Evolutionary conservation across 768 basidiomycete genomes (phyloP).

Genomic region (Postia placenta): DNA sequence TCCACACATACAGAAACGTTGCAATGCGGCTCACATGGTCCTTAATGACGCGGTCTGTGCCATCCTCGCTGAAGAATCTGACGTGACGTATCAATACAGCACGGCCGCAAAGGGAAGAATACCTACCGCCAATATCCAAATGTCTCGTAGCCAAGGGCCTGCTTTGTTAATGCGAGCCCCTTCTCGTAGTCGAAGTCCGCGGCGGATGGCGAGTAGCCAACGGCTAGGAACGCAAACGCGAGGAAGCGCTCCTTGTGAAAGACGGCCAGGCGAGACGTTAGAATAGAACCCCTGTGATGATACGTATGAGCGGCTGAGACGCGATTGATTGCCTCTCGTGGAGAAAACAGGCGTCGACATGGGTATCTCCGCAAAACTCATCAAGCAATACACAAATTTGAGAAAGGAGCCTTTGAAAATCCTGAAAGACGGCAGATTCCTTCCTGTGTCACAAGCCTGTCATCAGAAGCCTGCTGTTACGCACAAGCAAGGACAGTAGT

Average conservation of each 20-base stretch:
- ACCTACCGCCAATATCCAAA: conserved; percentile 36
- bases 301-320: too few relatives aligned
- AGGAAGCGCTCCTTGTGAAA: conserved; percentile 35
- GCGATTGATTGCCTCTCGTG: too few relatives aligned
- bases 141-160: conserved; percentile 30
- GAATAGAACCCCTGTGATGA: conserved; percentile 28
- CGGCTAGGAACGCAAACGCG: conserved; percentile 31
- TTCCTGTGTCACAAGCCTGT: too few relatives aligned
- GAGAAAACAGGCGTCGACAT: too few relatives aligned
- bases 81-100: background rate
- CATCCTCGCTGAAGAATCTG: conserved; percentile 8
- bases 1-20: too few relatives aligned
- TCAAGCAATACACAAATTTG: background rate
- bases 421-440: too few relatives aligned
- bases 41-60: background rate
- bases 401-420: too few relatives aligned
- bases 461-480: too few relatives aligned
- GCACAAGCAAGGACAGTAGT: too few relatives aligned
- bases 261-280: conserved; percentile 31
- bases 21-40: conserved; percentile 2
- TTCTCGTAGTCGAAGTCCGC: conserved; percentile 22
- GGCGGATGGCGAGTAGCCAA: conserved; percentile 27
- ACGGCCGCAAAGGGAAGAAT: background rate
- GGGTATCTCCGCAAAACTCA: too few relatives aligned
- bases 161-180: conserved; percentile 20